phyloP scores from a whole-genome alignment of 495 filamentous ascomycete species.

The Penicillium lagena region DNA sequence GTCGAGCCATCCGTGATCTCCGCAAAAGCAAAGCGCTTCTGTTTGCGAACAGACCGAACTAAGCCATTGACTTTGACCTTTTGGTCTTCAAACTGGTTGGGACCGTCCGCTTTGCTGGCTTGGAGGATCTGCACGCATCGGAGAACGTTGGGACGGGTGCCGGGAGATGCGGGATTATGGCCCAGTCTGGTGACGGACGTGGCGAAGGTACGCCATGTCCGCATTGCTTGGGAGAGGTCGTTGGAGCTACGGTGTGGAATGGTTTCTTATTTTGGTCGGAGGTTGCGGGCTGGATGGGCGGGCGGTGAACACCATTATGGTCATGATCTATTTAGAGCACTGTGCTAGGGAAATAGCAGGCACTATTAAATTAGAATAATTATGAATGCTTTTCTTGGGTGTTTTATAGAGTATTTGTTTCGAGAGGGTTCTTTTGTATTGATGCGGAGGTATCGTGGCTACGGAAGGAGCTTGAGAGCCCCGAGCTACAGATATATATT shows the following conservation, averaged over 20 bases:
- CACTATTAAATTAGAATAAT: no score
- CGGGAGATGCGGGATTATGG: constrained; percentile 7
- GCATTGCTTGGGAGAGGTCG: constrained; percentile 28
- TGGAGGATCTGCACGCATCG: constrained; percentile 37
- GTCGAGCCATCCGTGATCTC: constrained; percentile 86
- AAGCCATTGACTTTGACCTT: constrained; percentile 66
- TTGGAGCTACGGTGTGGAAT: constrained; percentile 8
- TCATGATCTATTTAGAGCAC: no score
- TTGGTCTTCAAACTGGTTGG: constrained; percentile 29
- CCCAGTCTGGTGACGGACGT: constrained; percentile 33
- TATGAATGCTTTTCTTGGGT: no score
- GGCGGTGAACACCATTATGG: neutral
- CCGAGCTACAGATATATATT: no score
- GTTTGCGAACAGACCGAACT: constrained; percentile 77
- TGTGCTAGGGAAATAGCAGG: no score
- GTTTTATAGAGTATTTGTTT: no score
- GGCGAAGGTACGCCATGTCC: constrained; percentile 35
- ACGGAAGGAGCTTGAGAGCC: no score
- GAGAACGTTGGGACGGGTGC: constrained; percentile 11
- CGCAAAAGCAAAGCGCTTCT: constrained; percentile 78
- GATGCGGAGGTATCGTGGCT: no score
- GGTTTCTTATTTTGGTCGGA: constrained; percentile 6
- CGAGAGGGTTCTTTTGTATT: no score
- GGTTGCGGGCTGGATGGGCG: constrained; percentile 12
- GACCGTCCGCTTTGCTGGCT: constrained; percentile 16